Percentiles rank a stretch among this genome's conserved stretches.
These are phyloP conservation scores for Hygrophorus pudorinus DNA, from an alignment of 768 basidiomycete genomes.

Conservation along the genomic window DNA sequence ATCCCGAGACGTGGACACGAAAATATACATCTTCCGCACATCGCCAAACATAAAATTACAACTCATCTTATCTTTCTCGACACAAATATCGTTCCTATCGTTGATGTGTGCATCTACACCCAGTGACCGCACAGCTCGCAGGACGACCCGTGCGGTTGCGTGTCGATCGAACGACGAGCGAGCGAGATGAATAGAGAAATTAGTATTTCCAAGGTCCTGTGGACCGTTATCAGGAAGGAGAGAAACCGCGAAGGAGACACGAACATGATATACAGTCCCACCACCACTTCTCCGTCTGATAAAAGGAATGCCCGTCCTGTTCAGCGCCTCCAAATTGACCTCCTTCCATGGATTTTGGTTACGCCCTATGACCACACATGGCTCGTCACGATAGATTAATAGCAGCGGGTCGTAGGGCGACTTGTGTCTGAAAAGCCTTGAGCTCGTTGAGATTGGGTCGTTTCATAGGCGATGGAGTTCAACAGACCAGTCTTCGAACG, in stretches of 20 bases:
- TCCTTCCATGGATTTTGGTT: slow-evolving; percentile 99
- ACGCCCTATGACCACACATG: slow-evolving; percentile 88
- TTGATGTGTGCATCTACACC: slow-evolving; percentile 73
- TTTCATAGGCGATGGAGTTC: not conserved
- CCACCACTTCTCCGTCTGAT: slow-evolving; percentile 86
- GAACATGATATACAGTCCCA: slow-evolving; percentile 92
- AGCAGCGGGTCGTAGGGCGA: slow-evolving; percentile 59
- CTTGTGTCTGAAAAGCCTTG: slow-evolving; percentile 61
- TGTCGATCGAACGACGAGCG: slow-evolving; percentile 71
- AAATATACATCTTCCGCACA: slow-evolving; percentile 2
- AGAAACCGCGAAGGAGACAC: slow-evolving; percentile 17
- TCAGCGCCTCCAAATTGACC: slow-evolving; percentile 61
- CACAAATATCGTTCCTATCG: slow-evolving; percentile 86
- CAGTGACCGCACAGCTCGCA: slow-evolving; percentile 67
- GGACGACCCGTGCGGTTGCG: slow-evolving; percentile 66
- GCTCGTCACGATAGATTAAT: slow-evolving; percentile 77
- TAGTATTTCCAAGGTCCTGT: slow-evolving; percentile 95
- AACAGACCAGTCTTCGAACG: slow-evolving; percentile 81
- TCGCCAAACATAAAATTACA: not conserved
- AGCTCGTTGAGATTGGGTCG: not conserved
- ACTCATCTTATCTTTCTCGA: slow-evolving; percentile 84
- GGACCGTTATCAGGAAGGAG: not conserved
- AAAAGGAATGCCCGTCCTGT: slow-evolving; percentile 51
- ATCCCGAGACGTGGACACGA: slow-evolving; percentile 75
- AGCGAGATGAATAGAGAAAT: slow-evolving; percentile 90